Evolutionary conservation across 768 basidiomycete species (phyloP).

Genomic region (Leccinum broughii): DNA sequence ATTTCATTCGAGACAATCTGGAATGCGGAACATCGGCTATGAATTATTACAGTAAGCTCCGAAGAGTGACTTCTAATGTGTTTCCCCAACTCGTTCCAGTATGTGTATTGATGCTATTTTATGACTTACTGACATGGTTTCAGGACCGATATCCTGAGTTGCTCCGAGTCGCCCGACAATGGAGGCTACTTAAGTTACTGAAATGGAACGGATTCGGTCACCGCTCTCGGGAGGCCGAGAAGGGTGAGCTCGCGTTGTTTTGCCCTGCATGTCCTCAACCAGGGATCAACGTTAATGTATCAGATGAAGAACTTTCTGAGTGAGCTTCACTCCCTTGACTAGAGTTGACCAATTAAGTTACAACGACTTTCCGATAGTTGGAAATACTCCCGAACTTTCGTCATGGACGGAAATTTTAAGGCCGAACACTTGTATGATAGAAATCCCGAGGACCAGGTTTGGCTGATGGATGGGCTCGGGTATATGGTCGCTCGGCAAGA

Average conservation of each 20-base stretch:
- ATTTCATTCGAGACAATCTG: constrained; percentile 5
- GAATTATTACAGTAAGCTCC: constrained; percentile 12
- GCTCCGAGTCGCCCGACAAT: constrained; percentile 14
- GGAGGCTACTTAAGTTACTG: constrained; percentile 19
- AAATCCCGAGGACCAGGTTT: neutral
- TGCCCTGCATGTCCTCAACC: constrained; percentile 32
- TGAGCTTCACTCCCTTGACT: too few relatives aligned
- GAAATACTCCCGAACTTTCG: neutral
- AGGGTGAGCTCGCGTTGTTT: constrained; percentile 1
- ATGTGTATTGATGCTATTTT: neutral
- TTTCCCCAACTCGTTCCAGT: constrained; percentile 9
- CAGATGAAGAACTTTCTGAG: neutral
- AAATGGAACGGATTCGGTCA: constrained; percentile 22
- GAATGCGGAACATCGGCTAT: constrained; percentile 13
- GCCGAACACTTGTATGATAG: neutral
- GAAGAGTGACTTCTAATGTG: neutral
- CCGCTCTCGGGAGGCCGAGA: neutral
- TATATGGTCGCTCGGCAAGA: neutral
- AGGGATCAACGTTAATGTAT: neutral
- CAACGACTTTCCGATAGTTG: neutral
- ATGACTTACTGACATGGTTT: neutral
- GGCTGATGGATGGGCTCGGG: neutral
- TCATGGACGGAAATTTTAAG: neutral
- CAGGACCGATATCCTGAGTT: constrained; percentile 24
- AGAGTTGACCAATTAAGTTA: too few relatives aligned